Percentiles rank a stretch among this genome's conserved stretches.
Evolutionary conservation across 345 rosid species (phyloP).

Genomic region (Gossypium rotundifolium): DNA sequence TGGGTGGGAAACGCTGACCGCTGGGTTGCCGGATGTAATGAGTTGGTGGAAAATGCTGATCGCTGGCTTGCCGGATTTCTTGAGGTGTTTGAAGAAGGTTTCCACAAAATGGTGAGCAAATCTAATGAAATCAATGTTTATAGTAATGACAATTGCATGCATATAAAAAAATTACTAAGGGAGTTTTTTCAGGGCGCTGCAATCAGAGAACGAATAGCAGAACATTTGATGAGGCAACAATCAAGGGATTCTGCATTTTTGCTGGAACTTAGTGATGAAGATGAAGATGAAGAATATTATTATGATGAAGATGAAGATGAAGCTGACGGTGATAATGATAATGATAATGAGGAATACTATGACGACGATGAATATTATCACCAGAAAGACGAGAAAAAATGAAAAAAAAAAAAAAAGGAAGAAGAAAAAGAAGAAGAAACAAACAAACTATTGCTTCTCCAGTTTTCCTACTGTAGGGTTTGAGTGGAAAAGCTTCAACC

Average conservation of each 20-base stretch:
- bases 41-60: conserved; percentile 99
- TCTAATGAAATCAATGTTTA: neutral
- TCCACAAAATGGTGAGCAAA: conserved; percentile 87
- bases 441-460: conserved; percentile 8
- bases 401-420: conserved; percentile 16
- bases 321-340: conserved; percentile 34
- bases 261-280: conserved; percentile 30
- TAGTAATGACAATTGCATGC: neutral
- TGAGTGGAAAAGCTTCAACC: neutral
- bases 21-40: conserved; percentile 91
- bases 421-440: conserved; percentile 13
- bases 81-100: conserved; percentile 98
- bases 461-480: neutral
- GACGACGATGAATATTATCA: conserved; percentile 40
- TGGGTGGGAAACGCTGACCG: conserved; percentile 99
- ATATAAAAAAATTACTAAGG: neutral
- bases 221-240: conserved; percentile 54
- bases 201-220: conserved; percentile 79
- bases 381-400: conserved; percentile 20
- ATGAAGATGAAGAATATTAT: conserved; percentile 22
- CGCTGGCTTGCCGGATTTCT: conserved; percentile 96
- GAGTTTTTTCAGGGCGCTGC: conserved; percentile 60
- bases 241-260: conserved; percentile 5
- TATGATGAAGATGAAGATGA: conserved; percentile 33
- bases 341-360: conserved; percentile 32